Conservation (phyloP, 805 yeast species). For the Candida tibetensis region DNA sequence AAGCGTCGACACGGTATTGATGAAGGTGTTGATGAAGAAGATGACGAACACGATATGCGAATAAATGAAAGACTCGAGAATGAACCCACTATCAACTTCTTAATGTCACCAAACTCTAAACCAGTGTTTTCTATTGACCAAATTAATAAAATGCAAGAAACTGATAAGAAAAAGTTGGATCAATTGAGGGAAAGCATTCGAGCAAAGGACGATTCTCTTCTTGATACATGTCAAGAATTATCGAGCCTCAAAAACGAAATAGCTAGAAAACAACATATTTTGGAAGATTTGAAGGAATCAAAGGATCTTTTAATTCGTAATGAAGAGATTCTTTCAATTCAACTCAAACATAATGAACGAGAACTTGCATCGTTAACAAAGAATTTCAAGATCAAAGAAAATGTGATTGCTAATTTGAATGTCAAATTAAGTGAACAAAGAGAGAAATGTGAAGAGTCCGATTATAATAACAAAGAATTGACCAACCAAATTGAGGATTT, state of each 20-base stretch:
- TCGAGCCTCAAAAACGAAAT: slow-evolving; percentile 3
- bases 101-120: slow-evolving; percentile 31
- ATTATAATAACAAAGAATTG: neutral
- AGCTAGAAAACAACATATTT: slow-evolving; percentile 6
- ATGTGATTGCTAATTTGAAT: slow-evolving; percentile 6
- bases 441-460: neutral
- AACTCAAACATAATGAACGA: slow-evolving; percentile 24
- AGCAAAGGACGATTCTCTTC: slow-evolving; percentile 5
- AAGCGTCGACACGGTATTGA: neutral
- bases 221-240: slow-evolving; percentile 4
- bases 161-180: slow-evolving; percentile 11
- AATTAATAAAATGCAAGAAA: slow-evolving; percentile 23
- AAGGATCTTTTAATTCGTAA: slow-evolving; percentile 8
- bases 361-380: slow-evolving; percentile 28
- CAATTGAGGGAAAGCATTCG: slow-evolving; percentile 6
- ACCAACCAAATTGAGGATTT: slow-evolving; percentile 7
- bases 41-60: slow-evolving; percentile 2
- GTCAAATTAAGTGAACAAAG: slow-evolving; percentile 5
- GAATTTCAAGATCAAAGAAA: slow-evolving; percentile 17
- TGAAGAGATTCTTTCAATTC: slow-evolving; percentile 16
- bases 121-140: slow-evolving; percentile 31
- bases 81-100: slow-evolving; percentile 30
- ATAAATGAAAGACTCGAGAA: slow-evolving; percentile 13
- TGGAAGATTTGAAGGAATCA: slow-evolving; percentile 3
- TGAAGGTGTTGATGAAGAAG: slow-evolving; percentile 2